Conservation (phyloP, 2,329 filamentous ascomycete species). For the Arthrinium phaeospermum region DNA sequence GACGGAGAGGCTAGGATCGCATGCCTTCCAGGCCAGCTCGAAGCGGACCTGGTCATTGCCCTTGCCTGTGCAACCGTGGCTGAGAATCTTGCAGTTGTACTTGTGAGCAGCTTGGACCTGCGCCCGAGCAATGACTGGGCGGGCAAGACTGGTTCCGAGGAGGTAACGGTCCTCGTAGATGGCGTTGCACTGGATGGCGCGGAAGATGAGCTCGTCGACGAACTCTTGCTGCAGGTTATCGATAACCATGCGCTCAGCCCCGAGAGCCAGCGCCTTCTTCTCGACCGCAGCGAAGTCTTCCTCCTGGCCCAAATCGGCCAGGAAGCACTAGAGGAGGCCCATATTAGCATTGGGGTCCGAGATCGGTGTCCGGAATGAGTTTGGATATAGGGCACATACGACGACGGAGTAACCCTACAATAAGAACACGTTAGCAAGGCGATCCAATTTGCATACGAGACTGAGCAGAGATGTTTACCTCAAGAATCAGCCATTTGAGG, state of each 20-base stretch:
- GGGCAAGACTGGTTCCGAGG: constrained; percentile 66
- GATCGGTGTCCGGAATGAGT: neutral
- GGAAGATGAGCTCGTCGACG: constrained; percentile 76
- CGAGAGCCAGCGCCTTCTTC: constrained; percentile 69
- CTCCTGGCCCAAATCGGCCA: constrained; percentile 77
- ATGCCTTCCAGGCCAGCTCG: constrained; percentile 36
- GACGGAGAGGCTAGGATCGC: constrained; percentile 43
- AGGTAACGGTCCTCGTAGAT: constrained; percentile 61
- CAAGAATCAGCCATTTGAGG: constrained; percentile 45
- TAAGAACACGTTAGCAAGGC: constrained; percentile 34
- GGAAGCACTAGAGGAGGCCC: constrained; percentile 43
- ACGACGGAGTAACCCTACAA: constrained; percentile 36
- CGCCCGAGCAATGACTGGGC: constrained; percentile 67
- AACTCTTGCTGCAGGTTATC: constrained; percentile 63
- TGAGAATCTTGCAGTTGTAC: constrained; percentile 44
- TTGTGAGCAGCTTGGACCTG: constrained; percentile 42
- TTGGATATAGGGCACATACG: neutral
- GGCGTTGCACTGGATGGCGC: constrained; percentile 74
- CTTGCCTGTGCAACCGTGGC: constrained; percentile 66
- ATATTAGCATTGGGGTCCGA: neutral
- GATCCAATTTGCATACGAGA: neutral
- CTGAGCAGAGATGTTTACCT: constrained; percentile 24
- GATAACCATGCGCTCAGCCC: constrained; percentile 68
- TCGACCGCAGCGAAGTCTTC: constrained; percentile 77
- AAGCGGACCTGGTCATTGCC: constrained; percentile 48